Evolutionary conservation across 495 filamentous ascomycete species (phyloP), one percentile per base, ranked within the genome.

Genomic region (Mycothermus thermophilus): DNA sequence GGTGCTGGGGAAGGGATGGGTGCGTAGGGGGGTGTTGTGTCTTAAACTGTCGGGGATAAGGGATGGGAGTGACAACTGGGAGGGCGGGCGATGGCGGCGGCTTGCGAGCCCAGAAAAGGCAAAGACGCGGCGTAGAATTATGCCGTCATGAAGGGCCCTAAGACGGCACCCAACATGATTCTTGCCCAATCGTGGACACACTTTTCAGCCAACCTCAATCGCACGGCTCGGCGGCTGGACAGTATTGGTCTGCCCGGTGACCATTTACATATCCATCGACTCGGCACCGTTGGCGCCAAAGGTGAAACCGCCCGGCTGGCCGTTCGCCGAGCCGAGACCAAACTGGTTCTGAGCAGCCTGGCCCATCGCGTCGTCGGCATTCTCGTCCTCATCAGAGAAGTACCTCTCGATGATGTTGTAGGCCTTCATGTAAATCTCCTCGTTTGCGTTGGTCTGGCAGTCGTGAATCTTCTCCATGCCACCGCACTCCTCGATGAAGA

Each of bases 351-450:
- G 76, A 4, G 64, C 60, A 22, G 64, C 55, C 41, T 64, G 62
- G 14, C 60, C 59, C 46, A 66, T 68, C 26, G 58, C 55, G 32
- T 85, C 82, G 44, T 74, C 80, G 36, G 69, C 83, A 41, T 74
- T 78, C 50, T 92, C 92, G 9, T 95, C 90, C 47, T 97, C 90
- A 54, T 99, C 92, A 1, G 86, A 93, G 72, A 99, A 99, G 71
- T 99, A 96, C 67, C 94, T 95, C 73, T 96, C 92, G 50, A 99
- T 99, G 63, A 99, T 96, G 69, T 90, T 95, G 69, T 94, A 99
- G 0, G 92, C 93, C 75, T 99, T 99, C 90, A 99, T 95, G 71
- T 99, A 99, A 48, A 99, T 99, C 64, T 99, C 92, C 63, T 96
- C 92, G 64, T 99, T 99, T 63, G 92, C 88, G 48, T 99, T 99